Evolutionary conservation across 805 yeast genomes (phyloP).

Genomic region (Saturnispora sanitii): DNA sequence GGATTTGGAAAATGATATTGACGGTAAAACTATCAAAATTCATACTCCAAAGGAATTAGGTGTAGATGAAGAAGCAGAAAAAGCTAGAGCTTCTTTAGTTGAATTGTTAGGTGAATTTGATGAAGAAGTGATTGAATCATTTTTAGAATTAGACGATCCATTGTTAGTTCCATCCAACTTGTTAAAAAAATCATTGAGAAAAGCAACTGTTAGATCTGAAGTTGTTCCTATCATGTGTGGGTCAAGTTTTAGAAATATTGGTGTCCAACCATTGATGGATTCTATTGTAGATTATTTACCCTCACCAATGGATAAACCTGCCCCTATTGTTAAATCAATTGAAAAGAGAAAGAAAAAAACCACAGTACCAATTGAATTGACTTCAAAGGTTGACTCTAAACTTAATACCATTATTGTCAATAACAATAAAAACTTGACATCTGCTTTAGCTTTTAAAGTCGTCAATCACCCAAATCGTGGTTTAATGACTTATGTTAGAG

Average conservation of each 20-base stretch:
- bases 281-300: conserved; percentile 74
- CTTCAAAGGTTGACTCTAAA: conserved; percentile 31
- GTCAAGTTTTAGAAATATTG: conserved; percentile 83
- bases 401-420: conserved; percentile 46
- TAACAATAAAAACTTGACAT: conserved; percentile 48
- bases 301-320: conserved; percentile 55
- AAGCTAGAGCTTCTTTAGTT: conserved; percentile 63
- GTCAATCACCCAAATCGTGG: conserved; percentile 79
- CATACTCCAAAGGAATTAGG: conserved; percentile 25
- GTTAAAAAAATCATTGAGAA: conserved; percentile 52
- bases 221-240: conserved; percentile 86
- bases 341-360: conserved; percentile 15
- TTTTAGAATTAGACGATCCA: conserved; percentile 67
- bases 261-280: conserved; percentile 90
- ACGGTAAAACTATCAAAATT: conserved; percentile 44
- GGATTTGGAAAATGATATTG: conserved; percentile 26
- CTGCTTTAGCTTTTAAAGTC: conserved; percentile 88
- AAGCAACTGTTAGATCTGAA: conserved; percentile 46
- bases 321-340: conserved; percentile 40
- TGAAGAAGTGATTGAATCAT: conserved; percentile 66
- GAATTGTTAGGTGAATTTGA: conserved; percentile 81
- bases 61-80: conserved; percentile 38
- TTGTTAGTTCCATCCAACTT: conserved; percentile 47
- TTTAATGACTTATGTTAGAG: conserved; percentile 73
- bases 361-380: conserved; percentile 11